Evolutionary conservation across 2,329 filamentous ascomycete genomes (phyloP).

Genomic region (Knufia fluminis): DNA sequence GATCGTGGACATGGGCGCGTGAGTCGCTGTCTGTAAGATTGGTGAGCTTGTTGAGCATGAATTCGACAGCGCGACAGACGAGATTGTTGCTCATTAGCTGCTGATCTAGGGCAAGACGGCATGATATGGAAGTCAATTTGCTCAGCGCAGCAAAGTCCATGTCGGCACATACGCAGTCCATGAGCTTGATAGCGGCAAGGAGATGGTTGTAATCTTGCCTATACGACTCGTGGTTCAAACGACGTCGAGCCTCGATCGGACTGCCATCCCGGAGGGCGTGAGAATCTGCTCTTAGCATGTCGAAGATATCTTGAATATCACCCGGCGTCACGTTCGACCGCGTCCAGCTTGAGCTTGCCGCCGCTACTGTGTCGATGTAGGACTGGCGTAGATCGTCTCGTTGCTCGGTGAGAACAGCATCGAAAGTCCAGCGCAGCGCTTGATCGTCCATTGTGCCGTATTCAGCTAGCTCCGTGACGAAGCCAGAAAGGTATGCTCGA

Average conservation of each 20-base stretch:
- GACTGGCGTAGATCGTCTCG: conserved; percentile 49
- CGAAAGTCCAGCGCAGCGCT: conserved; percentile 55
- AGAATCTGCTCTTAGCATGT: conserved; percentile 16
- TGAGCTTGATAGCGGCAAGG: conserved; percentile 15
- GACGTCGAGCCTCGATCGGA: conserved; percentile 13
- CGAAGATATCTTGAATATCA: conserved; percentile 17
- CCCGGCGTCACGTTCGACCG: conserved; percentile 15
- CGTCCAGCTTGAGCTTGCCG: conserved; percentile 29
- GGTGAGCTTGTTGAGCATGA: conserved; percentile 13
- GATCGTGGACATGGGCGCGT: conserved; percentile 13
- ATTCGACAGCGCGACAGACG: conserved; percentile 15
- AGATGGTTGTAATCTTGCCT: conserved; percentile 16
- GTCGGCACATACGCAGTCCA: conserved; percentile 14
- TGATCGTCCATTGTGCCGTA: conserved; percentile 49
- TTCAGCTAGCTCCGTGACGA: conserved; percentile 47
- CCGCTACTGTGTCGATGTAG: conserved; percentile 49
- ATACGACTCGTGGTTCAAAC: conserved; percentile 6
- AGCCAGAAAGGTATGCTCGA: conserved; percentile 53
- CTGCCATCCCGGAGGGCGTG: conserved; percentile 13
- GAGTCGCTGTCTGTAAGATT: conserved; percentile 13
- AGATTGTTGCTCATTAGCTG: conserved; percentile 17
- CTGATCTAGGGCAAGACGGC: conserved; percentile 17
- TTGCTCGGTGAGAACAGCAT: conserved; percentile 36
- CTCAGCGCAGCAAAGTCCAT: conserved; percentile 20
- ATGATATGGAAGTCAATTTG: conserved; percentile 17